Conservation (phyloP, 805 yeast genomes). For the Lachancea thermotolerans region DNA sequence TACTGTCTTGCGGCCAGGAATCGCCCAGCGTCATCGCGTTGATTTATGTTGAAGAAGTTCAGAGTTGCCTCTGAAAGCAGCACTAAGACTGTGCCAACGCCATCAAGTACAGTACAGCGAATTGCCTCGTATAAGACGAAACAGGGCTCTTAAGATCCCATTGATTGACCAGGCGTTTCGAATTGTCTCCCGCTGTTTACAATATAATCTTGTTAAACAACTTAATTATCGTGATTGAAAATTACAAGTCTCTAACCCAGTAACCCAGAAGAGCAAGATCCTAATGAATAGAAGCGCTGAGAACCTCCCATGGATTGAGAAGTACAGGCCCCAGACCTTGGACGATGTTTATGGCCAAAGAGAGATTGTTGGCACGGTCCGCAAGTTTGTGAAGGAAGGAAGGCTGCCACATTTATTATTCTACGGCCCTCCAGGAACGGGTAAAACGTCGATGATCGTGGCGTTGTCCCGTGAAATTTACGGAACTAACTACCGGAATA, state of each 20-base stretch:
- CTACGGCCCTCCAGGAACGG: conserved; percentile 95
- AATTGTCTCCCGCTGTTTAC: too few relatives aligned
- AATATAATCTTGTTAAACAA: too few relatives aligned
- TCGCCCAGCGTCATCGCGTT: too few relatives aligned
- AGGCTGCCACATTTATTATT: conserved; percentile 85
- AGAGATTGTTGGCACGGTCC: conserved; percentile 77
- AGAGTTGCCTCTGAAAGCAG: too few relatives aligned
- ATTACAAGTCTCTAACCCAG: neutral
- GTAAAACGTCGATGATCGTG: conserved; percentile 81
- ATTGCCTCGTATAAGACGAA: too few relatives aligned
- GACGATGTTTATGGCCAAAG: conserved; percentile 90
- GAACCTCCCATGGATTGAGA: conserved; percentile 86
- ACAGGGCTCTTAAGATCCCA: too few relatives aligned
- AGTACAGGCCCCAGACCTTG: conserved; percentile 78
- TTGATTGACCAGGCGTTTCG: too few relatives aligned
- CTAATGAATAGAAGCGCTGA: conserved; percentile 27
- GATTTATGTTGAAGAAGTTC: too few relatives aligned
- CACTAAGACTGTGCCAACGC: too few relatives aligned
- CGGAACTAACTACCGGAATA: conserved; percentile 73
- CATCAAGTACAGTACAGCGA: too few relatives aligned
- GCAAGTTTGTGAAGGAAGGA: conserved; percentile 76
- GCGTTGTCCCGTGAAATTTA: conserved; percentile 84
- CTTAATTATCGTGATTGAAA: neutral
- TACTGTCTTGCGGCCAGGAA: too few relatives aligned
- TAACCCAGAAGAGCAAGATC: neutral